Base-by-base conservation (phyloP, 192 early-diverging fungal genomes). In the Powellomyces hirtus region DNA sequence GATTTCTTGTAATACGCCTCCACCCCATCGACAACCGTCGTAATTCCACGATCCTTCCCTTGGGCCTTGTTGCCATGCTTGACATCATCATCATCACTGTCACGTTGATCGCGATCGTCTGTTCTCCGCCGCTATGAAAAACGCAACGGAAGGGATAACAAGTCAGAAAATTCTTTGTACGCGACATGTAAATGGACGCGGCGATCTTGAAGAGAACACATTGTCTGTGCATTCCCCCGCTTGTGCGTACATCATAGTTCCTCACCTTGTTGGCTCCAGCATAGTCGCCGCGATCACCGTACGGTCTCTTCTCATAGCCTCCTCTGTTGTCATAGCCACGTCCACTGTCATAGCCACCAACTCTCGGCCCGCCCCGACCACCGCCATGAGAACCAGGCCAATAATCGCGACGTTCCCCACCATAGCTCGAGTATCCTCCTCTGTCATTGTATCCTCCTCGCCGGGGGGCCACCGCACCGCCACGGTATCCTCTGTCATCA, bases 1-100 rank as follows among this genome's bases (percentile, higher is more conserved):
- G 59, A 53, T 31, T 71, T 71, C 49, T 71, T 71, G 61, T 62
- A 71, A 38, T 53, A 71, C 34, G 60, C 69, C 53, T 71, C 69
- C 24, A 71, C 59, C 16, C 69, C 69, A 38, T 71, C 60, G 5
- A 31, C 60, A 16, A 33, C 36, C 1, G 57, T 30, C 27, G 30
- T 38, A 10, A 20, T 31, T 0, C 59, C 68, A 10, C 69, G 69
- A 18, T 61, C 69, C 29, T 36, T 30, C 4, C 53, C 62, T 3
- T 26, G 62, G n/a, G 20, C 26, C 20, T 37, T 16, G 22, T 22
- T 10, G 8, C 46, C 61, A 1, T 45, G 40, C 1, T 42, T 27
- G 16, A 49, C n/a, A 29, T 59, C 56, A 16, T 36, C 56, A 44
- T 68, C 66, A 42, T 44, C 66, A 61, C 26, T 22, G 18, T 20